phyloP scores from a whole-genome alignment of 177 flowering plant species.

The Vitis hybrid region DNA sequence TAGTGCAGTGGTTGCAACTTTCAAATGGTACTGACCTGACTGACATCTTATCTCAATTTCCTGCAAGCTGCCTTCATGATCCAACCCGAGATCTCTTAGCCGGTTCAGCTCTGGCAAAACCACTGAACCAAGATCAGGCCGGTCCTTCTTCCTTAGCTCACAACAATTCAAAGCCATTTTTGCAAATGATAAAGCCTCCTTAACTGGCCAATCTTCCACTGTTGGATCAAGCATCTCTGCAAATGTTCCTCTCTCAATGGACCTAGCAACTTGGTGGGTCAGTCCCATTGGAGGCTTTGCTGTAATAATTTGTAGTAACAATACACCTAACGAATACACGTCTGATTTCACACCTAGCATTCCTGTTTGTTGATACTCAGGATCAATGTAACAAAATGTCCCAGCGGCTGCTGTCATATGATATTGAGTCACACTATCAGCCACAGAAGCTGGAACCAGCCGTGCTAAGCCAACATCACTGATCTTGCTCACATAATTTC shows the following conservation, averaged over 20 bases:
- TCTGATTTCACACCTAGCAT: conserved; percentile 58
- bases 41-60: background rate
- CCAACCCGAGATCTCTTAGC: conserved; percentile 31
- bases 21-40: conserved; percentile 8
- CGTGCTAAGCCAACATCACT: conserved; percentile 67
- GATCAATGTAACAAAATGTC: conserved; percentile 72
- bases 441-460: conserved; percentile 51
- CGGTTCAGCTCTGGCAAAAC: conserved; percentile 56
- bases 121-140: conserved; percentile 50
- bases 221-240: conserved; percentile 49
- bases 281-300: conserved; percentile 61
- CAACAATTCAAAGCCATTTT: conserved; percentile 48
- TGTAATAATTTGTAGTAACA: conserved; percentile 58
- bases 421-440: conserved; percentile 44
- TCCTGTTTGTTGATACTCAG: conserved; percentile 73
- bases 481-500: conserved; percentile 48
- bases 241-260: conserved; percentile 44
- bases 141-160: conserved; percentile 62
- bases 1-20: background rate
- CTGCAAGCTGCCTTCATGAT: conserved; percentile 2
- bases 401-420: conserved; percentile 74
- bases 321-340: conserved; percentile 54
- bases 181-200: conserved; percentile 46
- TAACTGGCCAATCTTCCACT: conserved; percentile 54
- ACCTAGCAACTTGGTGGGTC: conserved; percentile 41